These are phyloP conservation scores for Amoebophrya sp. DNA, from an alignment of 169 alveolate species.

Conservation along the genomic window DNA sequence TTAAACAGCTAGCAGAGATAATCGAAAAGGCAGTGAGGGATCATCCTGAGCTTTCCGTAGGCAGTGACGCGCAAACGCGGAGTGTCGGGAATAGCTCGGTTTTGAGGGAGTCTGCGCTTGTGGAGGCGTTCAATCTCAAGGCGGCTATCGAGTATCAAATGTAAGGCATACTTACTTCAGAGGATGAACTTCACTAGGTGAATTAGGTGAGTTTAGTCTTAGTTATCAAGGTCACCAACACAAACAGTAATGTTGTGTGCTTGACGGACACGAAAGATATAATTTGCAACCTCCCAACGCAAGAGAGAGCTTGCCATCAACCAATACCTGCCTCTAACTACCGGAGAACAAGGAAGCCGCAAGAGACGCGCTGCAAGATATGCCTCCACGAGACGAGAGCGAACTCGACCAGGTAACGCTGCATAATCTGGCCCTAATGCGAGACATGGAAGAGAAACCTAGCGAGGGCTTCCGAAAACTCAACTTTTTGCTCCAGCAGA, in stretches of 20 bases:
- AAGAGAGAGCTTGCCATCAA: background rate
- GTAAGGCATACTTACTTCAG: too few species aligned
- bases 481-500: constrained; percentile 59
- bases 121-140: constrained; percentile 81
- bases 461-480: constrained; percentile 69
- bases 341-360: constrained; percentile 58
- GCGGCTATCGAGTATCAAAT: constrained; percentile 76
- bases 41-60: background rate
- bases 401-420: constrained; percentile 83
- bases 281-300: background rate
- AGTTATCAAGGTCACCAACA: background rate
- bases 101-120: constrained; percentile 71
- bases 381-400: constrained; percentile 85
- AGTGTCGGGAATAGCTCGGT: constrained; percentile 76
- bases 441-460: constrained; percentile 73
- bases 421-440: constrained; percentile 77
- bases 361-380: constrained; percentile 78
- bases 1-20: background rate
- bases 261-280: background rate
- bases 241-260: background rate
- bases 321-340: constrained; percentile 32
- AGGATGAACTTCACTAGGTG: too few species aligned
- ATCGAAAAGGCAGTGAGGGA: background rate
- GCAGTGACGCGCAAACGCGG: constrained; percentile 34
- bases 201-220: constrained; percentile 53